Evolutionary conservation across 345 rosid species (phyloP).

Genomic region (Tarenaya hassleriana): DNA sequence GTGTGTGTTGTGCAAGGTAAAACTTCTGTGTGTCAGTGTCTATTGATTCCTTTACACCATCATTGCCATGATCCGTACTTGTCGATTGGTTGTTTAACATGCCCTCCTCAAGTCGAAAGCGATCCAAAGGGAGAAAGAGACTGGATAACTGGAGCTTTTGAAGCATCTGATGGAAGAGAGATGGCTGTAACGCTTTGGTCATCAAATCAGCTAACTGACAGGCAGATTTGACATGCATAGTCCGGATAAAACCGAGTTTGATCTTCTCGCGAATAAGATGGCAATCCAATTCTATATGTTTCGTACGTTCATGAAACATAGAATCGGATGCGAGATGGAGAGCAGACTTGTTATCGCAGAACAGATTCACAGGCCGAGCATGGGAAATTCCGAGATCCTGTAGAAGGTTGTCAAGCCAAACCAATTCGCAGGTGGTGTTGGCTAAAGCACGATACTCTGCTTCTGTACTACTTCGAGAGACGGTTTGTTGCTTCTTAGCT

Average conservation of each 20-base stretch:
- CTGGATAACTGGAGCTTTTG: too few relatives aligned
- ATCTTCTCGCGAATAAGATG: neutral
- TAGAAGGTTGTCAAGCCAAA: neutral
- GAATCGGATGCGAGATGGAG: neutral
- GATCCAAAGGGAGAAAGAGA: too few relatives aligned
- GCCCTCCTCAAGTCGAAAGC: too few relatives aligned
- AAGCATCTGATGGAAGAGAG: neutral
- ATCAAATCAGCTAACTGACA: neutral
- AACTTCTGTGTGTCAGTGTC: too few relatives aligned
- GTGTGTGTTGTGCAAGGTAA: too few relatives aligned
- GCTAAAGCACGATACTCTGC: slow-evolving; percentile 2
- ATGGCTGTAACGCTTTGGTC: neutral
- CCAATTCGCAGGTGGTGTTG: neutral
- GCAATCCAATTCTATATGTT: slow-evolving; percentile 3
- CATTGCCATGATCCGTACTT: too few relatives aligned
- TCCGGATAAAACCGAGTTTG: too few relatives aligned
- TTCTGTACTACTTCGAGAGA: neutral
- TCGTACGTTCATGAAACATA: neutral
- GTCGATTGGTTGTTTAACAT: slow-evolving; percentile 31
- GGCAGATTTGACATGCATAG: neutral
- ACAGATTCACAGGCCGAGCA: neutral
- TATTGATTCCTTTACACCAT: neutral
- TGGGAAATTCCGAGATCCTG: neutral
- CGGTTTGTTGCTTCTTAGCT: neutral
- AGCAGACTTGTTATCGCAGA: neutral